A percentile compares a stretch with the other conserved stretches of the same genome.
phyloP scores from a whole-genome alignment of 768 basidiomycete genomes.

The Gloeostereum incarnatum region DNA sequence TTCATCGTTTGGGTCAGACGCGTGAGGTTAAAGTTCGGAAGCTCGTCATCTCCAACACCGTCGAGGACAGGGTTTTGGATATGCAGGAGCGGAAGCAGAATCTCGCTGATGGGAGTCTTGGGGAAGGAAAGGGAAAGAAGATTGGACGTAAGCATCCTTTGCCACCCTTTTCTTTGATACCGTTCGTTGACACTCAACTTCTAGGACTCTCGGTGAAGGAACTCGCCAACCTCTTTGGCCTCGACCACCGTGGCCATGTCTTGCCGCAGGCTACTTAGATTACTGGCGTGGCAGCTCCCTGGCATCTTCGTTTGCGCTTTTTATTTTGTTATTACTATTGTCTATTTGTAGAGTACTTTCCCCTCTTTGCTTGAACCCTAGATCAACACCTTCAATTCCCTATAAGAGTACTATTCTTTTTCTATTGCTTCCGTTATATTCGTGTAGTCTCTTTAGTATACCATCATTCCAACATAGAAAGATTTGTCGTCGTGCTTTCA shows the following conservation, averaged over 20 bases:
- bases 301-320: no score
- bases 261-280: background rate
- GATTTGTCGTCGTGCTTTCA: no score
- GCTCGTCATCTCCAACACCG: slow-evolving; percentile 48
- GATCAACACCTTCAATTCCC: no score
- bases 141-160: slow-evolving; percentile 33
- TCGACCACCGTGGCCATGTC: slow-evolving; percentile 25
- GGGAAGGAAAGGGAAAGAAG: slow-evolving; percentile 54
- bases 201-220: slow-evolving; percentile 38
- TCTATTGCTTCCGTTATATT: no score
- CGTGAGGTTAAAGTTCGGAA: slow-evolving; percentile 43
- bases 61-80: slow-evolving; percentile 62
- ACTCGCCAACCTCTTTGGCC: slow-evolving; percentile 38
- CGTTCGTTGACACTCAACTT: slow-evolving; percentile 4
- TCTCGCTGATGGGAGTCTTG: slow-evolving; percentile 51
- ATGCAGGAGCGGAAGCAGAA: slow-evolving; percentile 57
- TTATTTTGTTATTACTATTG: no score
- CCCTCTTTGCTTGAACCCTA: no score
- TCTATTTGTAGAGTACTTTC: no score
- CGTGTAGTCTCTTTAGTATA: no score
- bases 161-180: slow-evolving; percentile 2
- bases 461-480: no score
- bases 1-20: slow-evolving; percentile 49
- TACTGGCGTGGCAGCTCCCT: background rate
- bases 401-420: no score